Conservation (phyloP, 495 filamentous ascomycete genomes). For the Aspergillus hancockii region DNA sequence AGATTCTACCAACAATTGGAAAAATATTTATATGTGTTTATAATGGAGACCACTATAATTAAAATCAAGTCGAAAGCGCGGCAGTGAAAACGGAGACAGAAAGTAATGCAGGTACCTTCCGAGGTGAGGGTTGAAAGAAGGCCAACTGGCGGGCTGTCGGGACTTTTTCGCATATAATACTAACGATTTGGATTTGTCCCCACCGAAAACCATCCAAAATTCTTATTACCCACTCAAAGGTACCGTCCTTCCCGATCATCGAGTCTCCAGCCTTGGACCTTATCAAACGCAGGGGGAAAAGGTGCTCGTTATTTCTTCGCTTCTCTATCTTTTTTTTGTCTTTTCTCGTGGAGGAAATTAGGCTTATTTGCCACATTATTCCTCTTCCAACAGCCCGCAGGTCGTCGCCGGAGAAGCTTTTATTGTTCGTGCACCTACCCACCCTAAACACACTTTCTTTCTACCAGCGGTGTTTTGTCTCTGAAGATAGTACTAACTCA, state of each 20-base stretch:
- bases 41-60: too few species aligned
- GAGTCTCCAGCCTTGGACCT: conserved; percentile 18
- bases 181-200: conserved; percentile 13
- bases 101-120: background rate
- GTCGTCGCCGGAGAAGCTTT: conserved; percentile 9
- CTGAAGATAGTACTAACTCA: background rate
- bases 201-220: conserved; percentile 25
- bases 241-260: conserved; percentile 14
- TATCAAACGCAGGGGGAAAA: conserved; percentile 21
- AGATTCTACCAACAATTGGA: too few species aligned
- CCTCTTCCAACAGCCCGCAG: conserved; percentile 16
- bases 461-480: background rate
- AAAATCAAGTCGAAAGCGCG: too few species aligned
- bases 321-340: conserved; percentile 10
- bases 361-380: conserved; percentile 16
- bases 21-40: too few species aligned
- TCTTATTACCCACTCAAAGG: conserved; percentile 21
- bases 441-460: background rate
- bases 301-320: conserved; percentile 5
- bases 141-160: background rate
- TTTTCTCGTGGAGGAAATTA: conserved; percentile 18
- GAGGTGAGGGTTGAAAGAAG: background rate
- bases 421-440: conserved; percentile 19
- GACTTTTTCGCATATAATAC: conserved; percentile 13
- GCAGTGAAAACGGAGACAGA: background rate